Evolutionary conservation across 495 filamentous ascomycete species (phyloP).

Genomic region (Xylaria sp.): DNA sequence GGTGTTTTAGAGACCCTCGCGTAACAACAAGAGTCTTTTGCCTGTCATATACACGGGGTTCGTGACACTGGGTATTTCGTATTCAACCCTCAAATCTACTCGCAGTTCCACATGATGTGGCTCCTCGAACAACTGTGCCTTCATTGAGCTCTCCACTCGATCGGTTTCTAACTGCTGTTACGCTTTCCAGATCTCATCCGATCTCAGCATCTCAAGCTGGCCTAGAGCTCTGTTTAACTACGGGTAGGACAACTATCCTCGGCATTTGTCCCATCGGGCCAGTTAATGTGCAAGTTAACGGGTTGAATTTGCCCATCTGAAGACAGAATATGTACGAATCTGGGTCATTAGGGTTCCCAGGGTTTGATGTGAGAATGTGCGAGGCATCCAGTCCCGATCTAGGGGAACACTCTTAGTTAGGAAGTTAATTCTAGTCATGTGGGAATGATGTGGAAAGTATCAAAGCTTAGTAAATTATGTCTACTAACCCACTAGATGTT

Average conservation of each 20-base stretch:
- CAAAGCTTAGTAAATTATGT: neutral
- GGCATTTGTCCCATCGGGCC: slow-evolving; percentile 26
- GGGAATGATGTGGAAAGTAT: neutral
- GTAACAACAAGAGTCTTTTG: too few species aligned
- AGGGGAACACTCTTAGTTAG: neutral
- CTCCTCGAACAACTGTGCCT: neutral
- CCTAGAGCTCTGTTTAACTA: slow-evolving; percentile 19
- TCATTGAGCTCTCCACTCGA: neutral
- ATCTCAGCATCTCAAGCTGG: slow-evolving; percentile 20
- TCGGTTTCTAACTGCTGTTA: neutral
- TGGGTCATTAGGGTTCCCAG: slow-evolving; percentile 34
- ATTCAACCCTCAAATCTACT: neutral
- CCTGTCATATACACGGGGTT: too few species aligned
- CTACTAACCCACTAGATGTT: slow-evolving; percentile 32
- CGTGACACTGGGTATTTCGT: neutral
- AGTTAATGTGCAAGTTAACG: slow-evolving; percentile 32
- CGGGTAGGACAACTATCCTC: slow-evolving; percentile 29
- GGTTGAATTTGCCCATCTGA: slow-evolving; percentile 41
- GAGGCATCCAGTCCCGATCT: slow-evolving; percentile 36
- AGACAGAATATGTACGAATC: slow-evolving; percentile 36
- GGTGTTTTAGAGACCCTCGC: too few species aligned
- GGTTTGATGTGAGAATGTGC: slow-evolving; percentile 26
- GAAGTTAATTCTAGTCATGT: neutral
- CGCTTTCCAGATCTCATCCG: neutral
- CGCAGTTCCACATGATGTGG: neutral